Base-by-base conservation (phyloP, 1,284 basidiomycete species). In the Rugosomyces carneus region DNA sequence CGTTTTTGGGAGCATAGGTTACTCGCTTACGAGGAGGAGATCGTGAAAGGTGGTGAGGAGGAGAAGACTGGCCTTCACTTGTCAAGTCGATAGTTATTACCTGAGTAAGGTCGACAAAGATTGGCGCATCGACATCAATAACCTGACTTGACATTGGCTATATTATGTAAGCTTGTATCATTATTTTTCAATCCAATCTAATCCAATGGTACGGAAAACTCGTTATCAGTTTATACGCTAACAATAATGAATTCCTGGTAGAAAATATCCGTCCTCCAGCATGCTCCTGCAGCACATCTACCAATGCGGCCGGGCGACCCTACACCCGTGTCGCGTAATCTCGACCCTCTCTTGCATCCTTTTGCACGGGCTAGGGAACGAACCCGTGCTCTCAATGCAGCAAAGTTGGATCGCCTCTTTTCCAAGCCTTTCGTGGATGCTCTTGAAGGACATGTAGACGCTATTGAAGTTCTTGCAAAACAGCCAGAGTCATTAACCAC, bases 391-490 rank as follows among this genome's bases (percentile, higher is more conserved):
- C 65, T 99, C 40, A 96, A 93, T 50, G 95, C 95, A 0, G 89
- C 88, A 18, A 99, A 99, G 70, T 87, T 99, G 72, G 94, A 98
- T 49, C 75, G 92, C 43, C 91, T 99, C 70, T 98, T 98, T 62
- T 87, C 95, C 20, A 98, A 96, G 62, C 96, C 96, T 0, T 99
- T 99, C 57, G 76, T 99, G 6, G 91, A 81, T 23, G 79, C 84
- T 43, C 65, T 99, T 37, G 94, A 96, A 49, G 96, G 95, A 0
- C 95, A 98, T 66, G 76, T 90, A 24, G 96, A 99, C 64, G 93
- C 94, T n/a, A 84, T 97, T 11, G 96, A 98, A 66, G 81, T 84
- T 18, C 71, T 98, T 50, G 81, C 80, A 16, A 84, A 80, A 59
- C 91, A 90, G 60, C 84, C 87, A 23, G 80, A 82, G 16, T 77